A percentile compares a stretch with the other conserved stretches of the same genome.
These are phyloP conservation scores for Caloboletus firmus DNA, from an alignment of 1,284 basidiomycete species.

Conservation along the genomic window DNA sequence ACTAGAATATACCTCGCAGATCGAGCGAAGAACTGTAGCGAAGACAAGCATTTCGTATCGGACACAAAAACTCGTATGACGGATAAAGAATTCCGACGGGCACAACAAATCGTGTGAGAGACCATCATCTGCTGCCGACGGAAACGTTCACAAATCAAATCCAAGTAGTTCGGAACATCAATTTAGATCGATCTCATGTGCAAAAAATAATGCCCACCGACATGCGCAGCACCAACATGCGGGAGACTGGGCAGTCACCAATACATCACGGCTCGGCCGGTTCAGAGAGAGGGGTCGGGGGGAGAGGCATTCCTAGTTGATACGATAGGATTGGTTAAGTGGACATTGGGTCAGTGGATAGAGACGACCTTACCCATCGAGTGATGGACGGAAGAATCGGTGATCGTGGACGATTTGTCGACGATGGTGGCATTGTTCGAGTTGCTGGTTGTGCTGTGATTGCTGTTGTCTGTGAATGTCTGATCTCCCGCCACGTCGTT, in stretches of 20 bases:
- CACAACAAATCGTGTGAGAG: not conserved
- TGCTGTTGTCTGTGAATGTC: slow-evolving; percentile 20
- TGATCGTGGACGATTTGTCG: slow-evolving; percentile 17
- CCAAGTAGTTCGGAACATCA: not conserved
- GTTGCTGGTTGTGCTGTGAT: slow-evolving; percentile 12
- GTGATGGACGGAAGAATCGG: slow-evolving; percentile 31
- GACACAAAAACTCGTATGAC: not conserved
- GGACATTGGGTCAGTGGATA: not conserved
- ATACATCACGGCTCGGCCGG: not conserved
- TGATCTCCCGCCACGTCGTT: slow-evolving; percentile 27
- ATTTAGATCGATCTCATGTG: slow-evolving; percentile 1
- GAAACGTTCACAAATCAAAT: not conserved
- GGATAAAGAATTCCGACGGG: not conserved
- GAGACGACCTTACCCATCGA: slow-evolving; percentile 22
- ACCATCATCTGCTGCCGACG: not conserved
- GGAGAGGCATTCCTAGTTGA: slow-evolving; percentile 10
- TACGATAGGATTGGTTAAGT: not conserved
- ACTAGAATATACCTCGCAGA: not conserved
- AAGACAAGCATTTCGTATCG: not conserved
- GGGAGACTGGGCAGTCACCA: not conserved
- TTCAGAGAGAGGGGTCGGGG: slow-evolving; percentile 7
- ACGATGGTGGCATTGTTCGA: slow-evolving; percentile 26
- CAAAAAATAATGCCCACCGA: not conserved
- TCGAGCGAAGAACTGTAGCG: not conserved
- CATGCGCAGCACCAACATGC: not conserved